Evolutionary conservation across 768 basidiomycete genomes (phyloP).

Genomic region (Podaxis sp.): DNA sequence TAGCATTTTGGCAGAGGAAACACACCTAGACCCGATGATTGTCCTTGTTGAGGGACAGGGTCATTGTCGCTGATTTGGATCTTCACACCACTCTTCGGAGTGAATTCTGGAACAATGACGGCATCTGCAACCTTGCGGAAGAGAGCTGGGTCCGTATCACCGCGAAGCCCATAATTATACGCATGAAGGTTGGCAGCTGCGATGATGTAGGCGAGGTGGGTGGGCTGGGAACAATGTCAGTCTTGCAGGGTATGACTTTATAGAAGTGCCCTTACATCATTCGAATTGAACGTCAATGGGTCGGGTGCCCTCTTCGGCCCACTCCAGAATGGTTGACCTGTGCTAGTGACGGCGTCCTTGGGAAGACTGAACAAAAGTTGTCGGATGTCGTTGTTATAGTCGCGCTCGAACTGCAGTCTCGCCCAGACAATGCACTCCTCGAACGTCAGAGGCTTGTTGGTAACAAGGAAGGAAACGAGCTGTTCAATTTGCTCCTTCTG

Average conservation of each 20-base stretch:
- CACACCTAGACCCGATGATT: constrained; percentile 37
- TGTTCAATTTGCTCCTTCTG: constrained; percentile 88
- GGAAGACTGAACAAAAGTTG: constrained; percentile 94
- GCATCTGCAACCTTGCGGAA: constrained; percentile 85
- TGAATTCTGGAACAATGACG: constrained; percentile 88
- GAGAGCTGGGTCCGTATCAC: constrained; percentile 73
- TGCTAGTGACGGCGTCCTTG: constrained; percentile 88
- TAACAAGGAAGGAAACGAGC: constrained; percentile 86
- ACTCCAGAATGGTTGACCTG: constrained; percentile 98
- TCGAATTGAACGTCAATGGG: constrained; percentile 80
- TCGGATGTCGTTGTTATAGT: constrained; percentile 90
- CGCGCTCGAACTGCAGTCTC: constrained; percentile 89
- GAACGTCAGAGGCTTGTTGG: constrained; percentile 90
- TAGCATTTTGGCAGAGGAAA: not conserved
- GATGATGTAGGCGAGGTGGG: constrained; percentile 86
- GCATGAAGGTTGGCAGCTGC: constrained; percentile 96
- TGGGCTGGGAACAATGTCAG: constrained; percentile 49
- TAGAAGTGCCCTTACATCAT: constrained; percentile 58
- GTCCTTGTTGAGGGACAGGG: constrained; percentile 60
- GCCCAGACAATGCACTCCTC: constrained; percentile 99
- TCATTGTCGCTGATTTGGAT: constrained; percentile 94
- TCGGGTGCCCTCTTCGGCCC: constrained; percentile 98
- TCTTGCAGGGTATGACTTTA: constrained; percentile 6
- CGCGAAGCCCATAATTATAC: constrained; percentile 95
- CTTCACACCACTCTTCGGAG: constrained; percentile 89